phyloP scores from a whole-genome alignment of 1,284 basidiomycete genomes.

The Moniliella sp. region DNA sequence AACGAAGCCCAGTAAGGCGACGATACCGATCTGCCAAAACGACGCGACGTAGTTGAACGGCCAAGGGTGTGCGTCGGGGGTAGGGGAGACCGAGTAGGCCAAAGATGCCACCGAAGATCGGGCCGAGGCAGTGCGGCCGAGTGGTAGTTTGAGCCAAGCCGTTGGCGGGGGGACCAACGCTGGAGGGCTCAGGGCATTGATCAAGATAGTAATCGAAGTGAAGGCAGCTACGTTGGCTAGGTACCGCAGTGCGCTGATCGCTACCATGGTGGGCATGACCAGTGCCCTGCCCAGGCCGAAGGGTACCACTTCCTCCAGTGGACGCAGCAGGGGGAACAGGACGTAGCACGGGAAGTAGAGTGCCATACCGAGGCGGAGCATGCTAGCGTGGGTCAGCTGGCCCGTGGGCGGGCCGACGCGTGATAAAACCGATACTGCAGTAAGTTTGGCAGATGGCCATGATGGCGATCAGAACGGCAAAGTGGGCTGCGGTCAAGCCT shows the following conservation, averaged over 20 bases:
- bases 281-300: too few species aligned
- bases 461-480: constrained; percentile 27
- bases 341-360: constrained; percentile 14
- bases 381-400: constrained; percentile 23
- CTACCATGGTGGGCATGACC: constrained; percentile 37
- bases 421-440: constrained; percentile 45
- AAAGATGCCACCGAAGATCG: constrained; percentile 27
- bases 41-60: constrained; percentile 26
- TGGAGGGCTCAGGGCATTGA: constrained; percentile 36
- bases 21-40: constrained; percentile 22
- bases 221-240: constrained; percentile 35
- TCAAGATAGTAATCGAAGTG: constrained; percentile 25
- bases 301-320: constrained; percentile 31
- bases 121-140: constrained; percentile 35
- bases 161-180: constrained; percentile 34
- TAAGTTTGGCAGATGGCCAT: constrained; percentile 14
- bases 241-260: constrained; percentile 32
- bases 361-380: constrained; percentile 22
- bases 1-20: constrained; percentile 17
- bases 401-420: constrained; percentile 38
- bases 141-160: constrained; percentile 35
- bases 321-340: constrained; percentile 37
- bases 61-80: constrained; percentile 9
- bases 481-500: constrained; percentile 30
- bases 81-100: constrained; percentile 21